Base-by-base conservation (phyloP, 2,329 filamentous ascomycete species). In the Fusarium sublunatum region DNA sequence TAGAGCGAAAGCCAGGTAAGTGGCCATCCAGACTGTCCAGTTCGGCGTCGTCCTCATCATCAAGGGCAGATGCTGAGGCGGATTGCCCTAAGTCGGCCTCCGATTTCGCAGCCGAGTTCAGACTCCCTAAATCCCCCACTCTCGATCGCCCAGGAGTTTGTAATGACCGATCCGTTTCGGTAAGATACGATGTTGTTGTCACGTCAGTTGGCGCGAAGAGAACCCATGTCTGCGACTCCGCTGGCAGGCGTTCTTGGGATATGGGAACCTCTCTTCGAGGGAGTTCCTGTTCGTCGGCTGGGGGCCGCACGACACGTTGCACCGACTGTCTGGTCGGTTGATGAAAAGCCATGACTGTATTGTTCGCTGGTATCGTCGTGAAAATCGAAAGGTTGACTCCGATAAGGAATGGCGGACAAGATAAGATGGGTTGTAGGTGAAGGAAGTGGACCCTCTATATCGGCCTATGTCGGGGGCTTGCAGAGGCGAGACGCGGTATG, bases 11-110 rank as follows among this genome's bases (percentile, higher is more conserved):
- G 39, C 93, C 93, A 64, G 93, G 90, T 2, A 98, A 82, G 50
- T 96, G 93, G 72, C 94, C 93, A 74, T 98, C 94, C 36, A 98
- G 83, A 73, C 93, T 97, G 75, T 99, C 95, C 40, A 98, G 82
- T 74, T 98, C 94, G 25, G 84, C 87, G 61, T 92, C 90, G 28
- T 91, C 90, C 26, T 89, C 87, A 31, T 78, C 74, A 15, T 77
- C 76, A 32, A 74, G 65, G 19, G 71, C 75, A 36, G 79, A 77
- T 15, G 77, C 72, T 45, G 77, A 75, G 11, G 73, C 72, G 9
- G 79, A 77, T 38, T 75, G 75, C 25, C 71, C 75, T 25, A 78
- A 78, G 43, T 81, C 79, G 38, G 79, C 78, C 52, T 83, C 80
- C 25, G 89, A 91, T 60, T 84, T 85, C 6, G 87, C 86, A 38